Percentiles rank a stretch among this genome's conserved stretches.
Evolutionary conservation across 106 monocot genomes (phyloP).

Genomic region (Dendrobium chrysotoxum): DNA sequence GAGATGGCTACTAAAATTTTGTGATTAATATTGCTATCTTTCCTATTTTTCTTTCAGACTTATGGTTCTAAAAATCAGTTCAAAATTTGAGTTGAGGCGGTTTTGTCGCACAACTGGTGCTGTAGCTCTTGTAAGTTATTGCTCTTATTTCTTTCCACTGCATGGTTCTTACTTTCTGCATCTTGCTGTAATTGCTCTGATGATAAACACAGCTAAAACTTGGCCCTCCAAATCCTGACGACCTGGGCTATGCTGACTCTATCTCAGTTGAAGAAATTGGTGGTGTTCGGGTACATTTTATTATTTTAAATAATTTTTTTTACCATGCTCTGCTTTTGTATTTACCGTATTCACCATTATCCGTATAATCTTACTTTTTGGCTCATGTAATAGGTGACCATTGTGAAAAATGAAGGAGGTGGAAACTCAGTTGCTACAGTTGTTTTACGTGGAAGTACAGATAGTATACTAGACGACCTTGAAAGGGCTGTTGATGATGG

Average conservation of each 20-base stretch:
- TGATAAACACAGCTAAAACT: slow-evolving; percentile 67
- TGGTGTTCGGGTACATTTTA: slow-evolving; percentile 58
- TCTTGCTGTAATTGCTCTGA: slow-evolving; percentile 1
- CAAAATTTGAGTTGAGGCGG: slow-evolving; percentile 88
- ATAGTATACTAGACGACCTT: slow-evolving; percentile 96
- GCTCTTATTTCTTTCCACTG: not conserved
- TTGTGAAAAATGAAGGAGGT: slow-evolving; percentile 96
- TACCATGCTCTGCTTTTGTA: not conserved
- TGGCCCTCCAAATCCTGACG: slow-evolving; percentile 83
- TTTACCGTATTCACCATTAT: not conserved
- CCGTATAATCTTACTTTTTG: not conserved
- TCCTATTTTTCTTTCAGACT: slow-evolving; percentile 39
- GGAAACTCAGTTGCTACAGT: slow-evolving; percentile 90
- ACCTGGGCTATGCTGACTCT: slow-evolving; percentile 91
- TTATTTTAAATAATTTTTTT: not conserved
- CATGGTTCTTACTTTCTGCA: not conserved
- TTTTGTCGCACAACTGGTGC: slow-evolving; percentile 97
- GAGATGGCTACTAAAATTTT: not conserved
- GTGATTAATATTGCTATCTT: slow-evolving; percentile 2
- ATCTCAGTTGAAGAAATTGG: slow-evolving; percentile 93
- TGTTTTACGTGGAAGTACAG: slow-evolving; percentile 90
- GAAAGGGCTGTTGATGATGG: slow-evolving; percentile 99
- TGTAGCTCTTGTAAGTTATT: slow-evolving; percentile 70
- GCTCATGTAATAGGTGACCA: slow-evolving; percentile 47
- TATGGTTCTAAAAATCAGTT: slow-evolving; percentile 95